Evolutionary conservation across 163 green algal genomes (phyloP).

Genomic region (Coccomyxa subellipsoidea): DNA sequence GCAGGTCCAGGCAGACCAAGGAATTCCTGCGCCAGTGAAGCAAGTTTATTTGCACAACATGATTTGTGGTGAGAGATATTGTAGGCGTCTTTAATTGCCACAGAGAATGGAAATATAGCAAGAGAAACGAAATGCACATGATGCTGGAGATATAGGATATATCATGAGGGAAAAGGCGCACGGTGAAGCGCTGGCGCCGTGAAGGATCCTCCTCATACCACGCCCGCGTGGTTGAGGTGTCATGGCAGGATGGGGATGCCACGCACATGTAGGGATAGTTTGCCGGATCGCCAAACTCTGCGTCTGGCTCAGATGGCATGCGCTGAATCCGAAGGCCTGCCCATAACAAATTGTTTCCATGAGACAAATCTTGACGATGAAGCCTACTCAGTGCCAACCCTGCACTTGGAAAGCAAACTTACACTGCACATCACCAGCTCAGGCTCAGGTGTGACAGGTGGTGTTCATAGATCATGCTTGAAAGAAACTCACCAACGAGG

Average conservation of each 20-base stretch:
- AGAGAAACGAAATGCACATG: too few relatives aligned
- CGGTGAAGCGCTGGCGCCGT: slow-evolving; percentile 70
- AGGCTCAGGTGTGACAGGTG: too few relatives aligned
- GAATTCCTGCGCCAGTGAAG: not conserved
- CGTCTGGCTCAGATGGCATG: slow-evolving; percentile 68
- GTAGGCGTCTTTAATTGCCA: too few relatives aligned
- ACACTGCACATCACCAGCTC: too few relatives aligned
- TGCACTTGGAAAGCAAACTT: too few relatives aligned
- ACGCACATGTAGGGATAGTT: slow-evolving; percentile 89
- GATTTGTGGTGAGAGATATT: too few relatives aligned
- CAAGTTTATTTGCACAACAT: not conserved
- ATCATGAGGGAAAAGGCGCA: slow-evolving; percentile 4
- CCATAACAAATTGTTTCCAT: too few relatives aligned
- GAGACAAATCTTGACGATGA: too few relatives aligned
- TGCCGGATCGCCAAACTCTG: slow-evolving; percentile 80
- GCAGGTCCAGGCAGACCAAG: slow-evolving; percentile 33
- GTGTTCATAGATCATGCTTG: not conserved
- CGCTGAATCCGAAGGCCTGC: slow-evolving; percentile 92
- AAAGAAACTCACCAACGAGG: slow-evolving; percentile 30
- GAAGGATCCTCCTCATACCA: slow-evolving; percentile 84
- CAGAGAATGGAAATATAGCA: too few relatives aligned
- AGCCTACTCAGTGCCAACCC: too few relatives aligned
- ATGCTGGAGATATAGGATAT: not conserved
- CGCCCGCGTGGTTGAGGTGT: slow-evolving; percentile 79
- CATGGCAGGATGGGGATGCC: slow-evolving; percentile 87